Percentiles rank a stretch among this genome's conserved stretches.
Evolutionary conservation across 768 basidiomycete species (phyloP).

Genomic region (Pleurotus giganteus): DNA sequence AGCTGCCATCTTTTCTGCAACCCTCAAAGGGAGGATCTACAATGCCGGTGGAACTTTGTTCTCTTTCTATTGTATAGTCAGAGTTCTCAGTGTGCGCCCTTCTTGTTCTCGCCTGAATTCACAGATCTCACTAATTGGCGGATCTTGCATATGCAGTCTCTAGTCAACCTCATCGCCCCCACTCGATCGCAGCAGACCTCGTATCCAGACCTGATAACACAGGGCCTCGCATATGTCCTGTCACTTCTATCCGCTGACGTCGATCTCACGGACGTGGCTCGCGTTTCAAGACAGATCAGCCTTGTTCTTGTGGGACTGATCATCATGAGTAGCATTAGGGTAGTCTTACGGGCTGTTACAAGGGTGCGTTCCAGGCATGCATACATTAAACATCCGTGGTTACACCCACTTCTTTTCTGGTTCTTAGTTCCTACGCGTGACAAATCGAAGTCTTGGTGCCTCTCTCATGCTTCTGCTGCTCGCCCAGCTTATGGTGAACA

Average conservation of each 20-base stretch:
- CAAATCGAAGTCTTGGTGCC: constrained; percentile 67
- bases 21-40: constrained; percentile 52
- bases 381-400: constrained; percentile 4
- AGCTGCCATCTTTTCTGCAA: constrained; percentile 46
- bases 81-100: constrained; percentile 56
- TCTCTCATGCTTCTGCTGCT: constrained; percentile 75
- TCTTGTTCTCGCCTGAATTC: neutral
- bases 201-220: constrained; percentile 41
- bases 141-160: constrained; percentile 33
- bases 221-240: constrained; percentile 30
- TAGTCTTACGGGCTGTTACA: constrained; percentile 67
- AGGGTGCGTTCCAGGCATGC: constrained; percentile 39
- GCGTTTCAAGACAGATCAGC: constrained; percentile 51
- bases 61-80: constrained; percentile 64
- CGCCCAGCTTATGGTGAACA: constrained; percentile 77
- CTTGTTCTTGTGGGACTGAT: constrained; percentile 73
- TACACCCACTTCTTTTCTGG: neutral
- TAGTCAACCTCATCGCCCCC: constrained; percentile 49
- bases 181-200: constrained; percentile 29
- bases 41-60: constrained; percentile 50
- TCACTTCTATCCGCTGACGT: constrained; percentile 27
- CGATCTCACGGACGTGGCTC: constrained; percentile 26
- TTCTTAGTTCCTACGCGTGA: constrained; percentile 55
- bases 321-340: constrained; percentile 68
- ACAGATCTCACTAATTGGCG: neutral